phyloP scores from a whole-genome alignment of 2,329 filamentous ascomycete species.

The Pyrenophora seminiperda region DNA sequence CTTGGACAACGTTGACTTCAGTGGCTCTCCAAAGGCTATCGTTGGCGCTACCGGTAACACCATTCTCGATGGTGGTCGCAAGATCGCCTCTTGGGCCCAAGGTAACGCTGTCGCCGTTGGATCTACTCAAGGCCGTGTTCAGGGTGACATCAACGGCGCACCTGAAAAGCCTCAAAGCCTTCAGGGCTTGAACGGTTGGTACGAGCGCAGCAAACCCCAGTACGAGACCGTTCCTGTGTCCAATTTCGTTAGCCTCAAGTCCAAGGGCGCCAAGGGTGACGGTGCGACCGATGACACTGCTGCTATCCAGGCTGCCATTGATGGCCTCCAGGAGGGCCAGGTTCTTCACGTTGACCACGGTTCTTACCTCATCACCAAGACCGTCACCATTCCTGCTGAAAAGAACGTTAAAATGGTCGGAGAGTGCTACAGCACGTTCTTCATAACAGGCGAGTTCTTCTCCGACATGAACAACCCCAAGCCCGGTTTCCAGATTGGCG shows the following conservation, averaged over 20 bases:
- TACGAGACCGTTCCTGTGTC: constrained; percentile 72
- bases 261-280: constrained; percentile 83
- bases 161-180: constrained; percentile 70
- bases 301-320: constrained; percentile 78
- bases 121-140: constrained; percentile 56
- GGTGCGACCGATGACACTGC: constrained; percentile 85
- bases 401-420: constrained; percentile 86
- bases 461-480: constrained; percentile 74
- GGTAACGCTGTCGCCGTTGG: constrained; percentile 71
- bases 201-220: constrained; percentile 86
- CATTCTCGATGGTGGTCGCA: constrained; percentile 71
- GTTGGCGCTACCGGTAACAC: constrained; percentile 60
- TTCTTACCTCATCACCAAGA: constrained; percentile 65
- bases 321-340: constrained; percentile 66
- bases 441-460: constrained; percentile 79
- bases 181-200: constrained; percentile 70
- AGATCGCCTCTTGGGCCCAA: constrained; percentile 76
- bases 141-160: constrained; percentile 56
- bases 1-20: constrained; percentile 88
- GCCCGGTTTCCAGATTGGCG: constrained; percentile 84
- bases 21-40: constrained; percentile 70
- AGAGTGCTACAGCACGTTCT: constrained; percentile 88
- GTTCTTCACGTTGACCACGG: constrained; percentile 70
- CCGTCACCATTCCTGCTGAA: constrained; percentile 60
- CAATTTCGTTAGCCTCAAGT: constrained; percentile 82